Conservation (phyloP, 2,329 filamentous ascomycete genomes). For the Penicillium expansum region DNA sequence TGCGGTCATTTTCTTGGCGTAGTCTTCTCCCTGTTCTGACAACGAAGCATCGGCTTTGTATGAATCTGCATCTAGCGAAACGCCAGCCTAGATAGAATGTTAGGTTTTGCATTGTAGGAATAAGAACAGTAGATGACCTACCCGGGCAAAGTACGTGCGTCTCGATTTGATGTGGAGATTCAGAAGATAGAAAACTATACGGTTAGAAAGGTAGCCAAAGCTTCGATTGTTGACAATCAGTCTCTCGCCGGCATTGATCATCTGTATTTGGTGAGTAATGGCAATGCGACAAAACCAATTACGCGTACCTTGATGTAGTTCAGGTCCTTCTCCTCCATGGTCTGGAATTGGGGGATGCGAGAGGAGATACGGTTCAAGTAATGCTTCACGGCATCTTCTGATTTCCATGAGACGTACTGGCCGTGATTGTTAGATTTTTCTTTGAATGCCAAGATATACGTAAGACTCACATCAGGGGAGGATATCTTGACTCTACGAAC, state of each 20-base stretch:
- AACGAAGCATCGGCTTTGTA: conserved; percentile 89
- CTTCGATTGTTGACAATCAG: conserved; percentile 96
- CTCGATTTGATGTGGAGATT: conserved; percentile 96
- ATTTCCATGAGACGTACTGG: conserved; percentile 84
- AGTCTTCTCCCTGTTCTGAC: conserved; percentile 74
- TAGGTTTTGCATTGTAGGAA: conserved; percentile 1
- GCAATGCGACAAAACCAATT: background rate
- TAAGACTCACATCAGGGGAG: conserved; percentile 75
- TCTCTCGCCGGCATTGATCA: conserved; percentile 94
- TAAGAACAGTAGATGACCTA: conserved; percentile 24
- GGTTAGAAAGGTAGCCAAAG: conserved; percentile 93
- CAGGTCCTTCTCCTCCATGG: conserved; percentile 88
- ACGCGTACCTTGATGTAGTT: conserved; percentile 78
- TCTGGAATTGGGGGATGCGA: conserved; percentile 94
- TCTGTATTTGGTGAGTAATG: conserved; percentile 44
- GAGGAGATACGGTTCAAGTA: conserved; percentile 87
- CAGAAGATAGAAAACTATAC: conserved; percentile 97
- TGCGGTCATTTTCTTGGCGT: conserved; percentile 82
- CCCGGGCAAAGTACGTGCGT: conserved; percentile 87
- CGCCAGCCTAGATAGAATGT: conserved; percentile 58
- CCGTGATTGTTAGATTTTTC: conserved; percentile 5
- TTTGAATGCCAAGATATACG: background rate
- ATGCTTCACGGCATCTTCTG: conserved; percentile 86
- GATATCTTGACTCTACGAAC: conserved; percentile 97
- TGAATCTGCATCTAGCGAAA: conserved; percentile 80